phyloP scores from a whole-genome alignment of 495 filamentous ascomycete species.

The Rostrohypoxylon terebratum region DNA sequence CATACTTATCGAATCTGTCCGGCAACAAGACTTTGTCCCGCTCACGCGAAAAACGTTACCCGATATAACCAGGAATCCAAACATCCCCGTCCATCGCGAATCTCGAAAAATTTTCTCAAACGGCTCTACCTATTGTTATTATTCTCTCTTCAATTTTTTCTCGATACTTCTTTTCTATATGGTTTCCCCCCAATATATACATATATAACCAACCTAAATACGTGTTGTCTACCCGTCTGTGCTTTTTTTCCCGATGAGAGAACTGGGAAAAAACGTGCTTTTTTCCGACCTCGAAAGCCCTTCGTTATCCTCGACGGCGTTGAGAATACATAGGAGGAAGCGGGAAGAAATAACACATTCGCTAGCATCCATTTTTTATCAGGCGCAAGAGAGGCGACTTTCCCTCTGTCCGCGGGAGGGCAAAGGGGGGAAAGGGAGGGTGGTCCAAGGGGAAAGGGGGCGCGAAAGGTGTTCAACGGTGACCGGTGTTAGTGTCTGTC shows the following conservation, averaged over 20 bases:
- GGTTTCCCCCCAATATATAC: slow-evolving; percentile 13
- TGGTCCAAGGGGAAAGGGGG: slow-evolving; percentile 10
- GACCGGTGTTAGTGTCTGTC: slow-evolving; percentile 35
- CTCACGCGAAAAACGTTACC: slow-evolving; percentile 53
- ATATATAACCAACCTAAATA: slow-evolving; percentile 1
- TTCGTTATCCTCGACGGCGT: slow-evolving; percentile 10
- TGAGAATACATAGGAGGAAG: neutral
- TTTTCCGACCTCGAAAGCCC: slow-evolving; percentile 3
- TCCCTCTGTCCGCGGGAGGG: slow-evolving; percentile 6
- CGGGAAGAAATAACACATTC: slow-evolving; percentile 8
- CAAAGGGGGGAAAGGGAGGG: slow-evolving; percentile 5
- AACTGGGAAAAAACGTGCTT: neutral
- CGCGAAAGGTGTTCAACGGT: slow-evolving; percentile 36
- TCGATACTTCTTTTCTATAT: slow-evolving; percentile 25
- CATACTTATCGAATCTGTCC: slow-evolving; percentile 16
- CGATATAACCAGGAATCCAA: slow-evolving; percentile 3
- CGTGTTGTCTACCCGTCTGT: neutral
- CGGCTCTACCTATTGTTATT: neutral
- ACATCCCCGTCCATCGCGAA: neutral
- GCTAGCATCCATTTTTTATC: neutral
- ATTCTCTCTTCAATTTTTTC: slow-evolving; percentile 6
- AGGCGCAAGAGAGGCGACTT: slow-evolving; percentile 22
- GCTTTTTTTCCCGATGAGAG: neutral
- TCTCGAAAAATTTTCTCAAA: neutral
- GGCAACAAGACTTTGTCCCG: slow-evolving; percentile 53